Conservation (phyloP, 164 flowering plant genomes). For the Magnolia officinalis region DNA sequence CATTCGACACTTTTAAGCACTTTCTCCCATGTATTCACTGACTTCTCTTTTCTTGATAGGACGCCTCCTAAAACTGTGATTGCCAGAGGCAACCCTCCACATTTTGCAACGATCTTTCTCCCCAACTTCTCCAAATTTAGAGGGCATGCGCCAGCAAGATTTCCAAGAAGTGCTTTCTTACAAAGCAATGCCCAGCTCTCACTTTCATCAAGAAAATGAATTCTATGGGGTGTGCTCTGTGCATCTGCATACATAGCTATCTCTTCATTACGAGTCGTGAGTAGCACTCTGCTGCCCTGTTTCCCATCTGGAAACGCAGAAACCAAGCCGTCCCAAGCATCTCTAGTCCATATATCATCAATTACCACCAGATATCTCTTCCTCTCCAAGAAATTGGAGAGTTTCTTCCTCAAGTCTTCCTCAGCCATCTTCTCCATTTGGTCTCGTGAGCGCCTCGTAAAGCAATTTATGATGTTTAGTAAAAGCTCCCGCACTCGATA, state of each 20-base stretch:
- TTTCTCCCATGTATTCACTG: conserved; percentile 2
- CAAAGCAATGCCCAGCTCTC: neutral
- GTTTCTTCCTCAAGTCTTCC: neutral
- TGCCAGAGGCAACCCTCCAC: neutral
- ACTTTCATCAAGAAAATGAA: neutral
- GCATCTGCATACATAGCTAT: neutral
- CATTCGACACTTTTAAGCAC: neutral
- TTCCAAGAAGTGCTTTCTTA: neutral
- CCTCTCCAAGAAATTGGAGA: neutral
- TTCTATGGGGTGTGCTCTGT: neutral
- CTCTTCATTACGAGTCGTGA: conserved; percentile 2
- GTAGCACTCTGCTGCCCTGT: conserved; percentile 9
- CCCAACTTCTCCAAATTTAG: neutral
- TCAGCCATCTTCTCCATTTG: neutral
- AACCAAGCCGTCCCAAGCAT: neutral
- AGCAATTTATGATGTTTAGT: neutral
- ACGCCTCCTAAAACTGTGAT: neutral
- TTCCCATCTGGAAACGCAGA: neutral
- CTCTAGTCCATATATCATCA: conserved; percentile 2
- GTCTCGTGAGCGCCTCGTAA: neutral
- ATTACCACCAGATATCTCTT: conserved; percentile 9
- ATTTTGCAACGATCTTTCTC: neutral
- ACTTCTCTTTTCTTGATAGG: neutral
- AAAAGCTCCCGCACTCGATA: conserved; percentile 3
- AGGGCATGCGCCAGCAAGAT: neutral